These are phyloP conservation scores for Reticulomyxa filosa DNA, from an alignment of 78 protist genomes.

Conservation along the genomic window DNA sequence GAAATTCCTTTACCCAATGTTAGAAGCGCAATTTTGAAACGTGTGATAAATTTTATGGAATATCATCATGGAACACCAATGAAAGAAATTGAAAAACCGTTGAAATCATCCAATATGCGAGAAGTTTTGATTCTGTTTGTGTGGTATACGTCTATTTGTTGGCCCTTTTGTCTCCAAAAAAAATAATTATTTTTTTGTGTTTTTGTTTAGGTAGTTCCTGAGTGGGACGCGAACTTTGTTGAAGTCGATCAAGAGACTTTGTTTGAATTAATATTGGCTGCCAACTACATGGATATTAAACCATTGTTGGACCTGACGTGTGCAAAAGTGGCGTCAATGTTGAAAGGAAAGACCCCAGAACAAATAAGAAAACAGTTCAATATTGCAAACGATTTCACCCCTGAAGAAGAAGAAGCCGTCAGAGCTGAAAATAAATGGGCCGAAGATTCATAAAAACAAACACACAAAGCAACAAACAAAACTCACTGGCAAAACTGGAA, in stretches of 20 bases:
- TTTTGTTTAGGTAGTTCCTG: too few relatives aligned
- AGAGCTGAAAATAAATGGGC: slow-evolving; percentile 84
- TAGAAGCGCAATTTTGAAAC: slow-evolving; percentile 28
- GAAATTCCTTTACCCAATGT: slow-evolving; percentile 68
- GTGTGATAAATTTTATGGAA: slow-evolving; percentile 5
- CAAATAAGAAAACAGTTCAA: slow-evolving; percentile 76
- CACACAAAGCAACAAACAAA: too few relatives aligned
- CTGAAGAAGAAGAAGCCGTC: slow-evolving; percentile 81
- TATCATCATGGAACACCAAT: slow-evolving; percentile 18
- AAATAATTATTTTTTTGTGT: too few relatives aligned
- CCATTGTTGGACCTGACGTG: slow-evolving; percentile 72
- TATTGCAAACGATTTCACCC: slow-evolving; percentile 71
- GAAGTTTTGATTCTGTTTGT: too few relatives aligned
- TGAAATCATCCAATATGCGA: slow-evolving; percentile 10
- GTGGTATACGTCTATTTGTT: too few relatives aligned
- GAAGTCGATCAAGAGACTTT: slow-evolving; percentile 13
- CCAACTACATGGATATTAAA: slow-evolving; percentile 82
- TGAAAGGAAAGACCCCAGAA: slow-evolving; percentile 75
- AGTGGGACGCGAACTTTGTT: slow-evolving; percentile 27
- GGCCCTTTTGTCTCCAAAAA: too few relatives aligned
- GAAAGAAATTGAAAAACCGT: slow-evolving; percentile 30
- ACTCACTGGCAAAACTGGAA: too few relatives aligned
- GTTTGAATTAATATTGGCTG: slow-evolving; percentile 40
- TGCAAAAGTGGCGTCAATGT: slow-evolving; percentile 74
- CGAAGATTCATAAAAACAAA: slow-evolving; percentile 50